Conservation (phyloP, 441 rosid species). For the Erodium texanum region DNA sequence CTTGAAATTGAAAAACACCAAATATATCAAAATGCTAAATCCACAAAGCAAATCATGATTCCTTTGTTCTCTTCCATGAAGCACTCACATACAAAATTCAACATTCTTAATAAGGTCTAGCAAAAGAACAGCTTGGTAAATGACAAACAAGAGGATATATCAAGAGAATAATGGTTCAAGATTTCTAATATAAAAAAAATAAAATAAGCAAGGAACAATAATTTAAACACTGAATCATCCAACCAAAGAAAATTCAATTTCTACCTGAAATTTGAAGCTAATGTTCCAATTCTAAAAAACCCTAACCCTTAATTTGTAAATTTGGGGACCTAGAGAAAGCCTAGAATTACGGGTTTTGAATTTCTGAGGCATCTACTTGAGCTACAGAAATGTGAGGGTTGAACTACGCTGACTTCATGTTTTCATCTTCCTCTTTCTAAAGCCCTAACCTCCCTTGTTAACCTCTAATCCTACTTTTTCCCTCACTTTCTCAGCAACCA, state of each 20-base stretch:
- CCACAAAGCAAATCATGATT: neutral
- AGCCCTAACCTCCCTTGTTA: neutral
- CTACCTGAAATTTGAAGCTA: neutral
- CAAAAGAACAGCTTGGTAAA: neutral
- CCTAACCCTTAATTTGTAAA: neutral
- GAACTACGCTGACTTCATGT: neutral
- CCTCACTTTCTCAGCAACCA: conserved; percentile 9
- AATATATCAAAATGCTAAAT: conserved; percentile 2
- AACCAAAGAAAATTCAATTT: neutral
- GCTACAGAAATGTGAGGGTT: neutral
- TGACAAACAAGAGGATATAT: conserved; percentile 1
- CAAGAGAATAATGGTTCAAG: neutral
- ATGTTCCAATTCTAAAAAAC: neutral
- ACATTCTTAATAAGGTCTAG: neutral
- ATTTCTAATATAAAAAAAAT: conserved; percentile 4
- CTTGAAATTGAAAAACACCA: neutral
- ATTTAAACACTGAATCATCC: neutral
- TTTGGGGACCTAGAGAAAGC: neutral
- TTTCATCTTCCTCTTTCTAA: neutral
- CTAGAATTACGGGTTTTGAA: neutral
- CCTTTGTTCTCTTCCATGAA: neutral
- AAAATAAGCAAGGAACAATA: neutral
- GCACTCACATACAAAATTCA: neutral
- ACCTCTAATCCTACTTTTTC: neutral
- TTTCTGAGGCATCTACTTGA: no score